These are phyloP conservation scores for Suillus sp. DNA, from an alignment of 768 basidiomycete genomes.

Conservation along the genomic window DNA sequence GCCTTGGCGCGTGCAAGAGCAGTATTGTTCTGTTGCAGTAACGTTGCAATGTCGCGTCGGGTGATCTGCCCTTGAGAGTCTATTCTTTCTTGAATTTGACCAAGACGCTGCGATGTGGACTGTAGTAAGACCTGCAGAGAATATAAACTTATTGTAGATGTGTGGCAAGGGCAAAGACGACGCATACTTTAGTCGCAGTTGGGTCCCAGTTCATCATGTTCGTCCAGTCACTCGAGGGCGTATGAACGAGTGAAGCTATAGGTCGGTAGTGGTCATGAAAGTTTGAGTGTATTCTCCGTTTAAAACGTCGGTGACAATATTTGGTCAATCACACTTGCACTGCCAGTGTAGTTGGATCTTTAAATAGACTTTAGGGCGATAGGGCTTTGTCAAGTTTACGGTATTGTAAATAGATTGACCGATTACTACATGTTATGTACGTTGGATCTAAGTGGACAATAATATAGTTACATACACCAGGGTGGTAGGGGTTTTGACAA, in stretches of 20 bases:
- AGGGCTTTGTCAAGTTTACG: background rate
- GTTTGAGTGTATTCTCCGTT: background rate
- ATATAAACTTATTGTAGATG: background rate
- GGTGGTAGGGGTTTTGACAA: conserved; percentile 31
- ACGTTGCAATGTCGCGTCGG: conserved; percentile 66
- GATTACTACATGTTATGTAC: background rate
- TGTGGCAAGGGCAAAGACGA: background rate
- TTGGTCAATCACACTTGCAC: background rate
- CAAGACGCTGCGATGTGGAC: conserved; percentile 62
- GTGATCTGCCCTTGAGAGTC: conserved; percentile 65
- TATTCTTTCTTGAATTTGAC: conserved; percentile 69
- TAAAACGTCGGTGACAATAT: background rate
- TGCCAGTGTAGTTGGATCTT: background rate
- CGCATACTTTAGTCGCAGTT: conserved; percentile 33
- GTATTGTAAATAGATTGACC: background rate
- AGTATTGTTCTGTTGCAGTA: conserved; percentile 62
- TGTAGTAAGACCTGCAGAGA: conserved; percentile 58
- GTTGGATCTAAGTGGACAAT: conserved; percentile 2
- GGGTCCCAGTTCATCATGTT: conserved; percentile 34
- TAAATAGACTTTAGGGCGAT: background rate
- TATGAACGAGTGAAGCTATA: background rate
- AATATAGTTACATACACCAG: conserved; percentile 16
- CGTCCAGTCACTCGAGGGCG: background rate
- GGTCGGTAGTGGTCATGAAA: background rate
- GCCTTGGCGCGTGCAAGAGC: conserved; percentile 72